Evolutionary conservation across 805 yeast species (phyloP), one percentile per base, ranked within the genome.

Genomic region (Lachancea waltii): DNA sequence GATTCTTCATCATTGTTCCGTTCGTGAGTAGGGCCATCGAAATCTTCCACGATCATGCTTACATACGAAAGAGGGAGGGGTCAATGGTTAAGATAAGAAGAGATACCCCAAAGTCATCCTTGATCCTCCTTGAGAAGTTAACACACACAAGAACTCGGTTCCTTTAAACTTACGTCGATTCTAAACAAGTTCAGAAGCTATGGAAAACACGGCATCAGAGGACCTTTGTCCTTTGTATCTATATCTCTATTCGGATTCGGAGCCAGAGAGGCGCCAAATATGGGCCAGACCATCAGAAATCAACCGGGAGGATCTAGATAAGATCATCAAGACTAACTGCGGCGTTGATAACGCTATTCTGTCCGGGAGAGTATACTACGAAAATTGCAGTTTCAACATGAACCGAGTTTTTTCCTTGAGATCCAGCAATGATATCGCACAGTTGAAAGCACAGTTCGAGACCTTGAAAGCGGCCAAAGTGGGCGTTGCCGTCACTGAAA

Each of bases 181-280:
- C n/a, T n/a, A n/a, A n/a, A n/a, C n/a, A n/a, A n/a, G n/a, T n/a
- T n/a, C n/a, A n/a, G n/a, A n/a, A n/a, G n/a, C n/a, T n/a, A 37
- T 37, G 41, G 41, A 37, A 13, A 24, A 7, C 6, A 8, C 14
- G 17, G 25, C 15, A 32, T 11, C 18, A 9, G 30, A 31, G 30
- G 15, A 32, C 19, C 34, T 38, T 5, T 38, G 33, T 15, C 42
- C 42, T 7, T 25, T 38, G 13, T 33, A n/a, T n/a, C n/a, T n/a
- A n/a, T n/a, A 32, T 24, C 30, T 38, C 26, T 19, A 18, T 7
- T 33, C 22, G 23, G 22, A 38, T 19, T 28, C 42, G 3, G 23
- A 33, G 13, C 15, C 37, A 11, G 23, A 38, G 11, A 34, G 30
- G 5, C 24, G 33, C 14, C 33, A 20, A 14, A 18, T 21, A 29